Base-by-base conservation (phyloP, 805 yeast species). In the Saccharomycopsis fermentans region DNA sequence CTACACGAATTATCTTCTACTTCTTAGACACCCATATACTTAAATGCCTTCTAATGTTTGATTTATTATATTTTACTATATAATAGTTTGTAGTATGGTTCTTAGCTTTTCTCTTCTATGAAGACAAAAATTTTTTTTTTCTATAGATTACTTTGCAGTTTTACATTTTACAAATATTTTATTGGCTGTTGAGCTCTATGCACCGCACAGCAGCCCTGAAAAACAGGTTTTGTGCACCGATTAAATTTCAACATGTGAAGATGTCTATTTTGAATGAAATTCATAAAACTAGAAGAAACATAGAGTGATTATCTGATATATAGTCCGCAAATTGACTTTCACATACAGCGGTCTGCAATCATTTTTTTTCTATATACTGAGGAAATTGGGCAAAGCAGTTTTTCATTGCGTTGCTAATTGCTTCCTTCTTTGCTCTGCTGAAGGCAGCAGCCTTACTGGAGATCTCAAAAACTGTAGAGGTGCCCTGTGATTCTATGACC, bases 361-460 rank as follows among this genome's bases (percentile, higher is more conserved):
- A n/a, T n/a, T n/a, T n/a, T n/a, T 52, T 39, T 3, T 17, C 9
- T 12, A 73, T 52, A 52, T 53, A 24, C n/a, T 53, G 40, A n/a
- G 56, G 52, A 14, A 58, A n/a, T 32, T 70, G 70, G 52, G 72
- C 65, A 19, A 81, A 70, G 29, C 80, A 79, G 16, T 68, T 68
- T 58, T 74, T 75, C 24, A 75, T 65, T 1, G 76, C 83, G 58
- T 76, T 75, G 1, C 79, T 74, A 2, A 74, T 68, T 1, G 83
- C 81, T 67, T 75, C 77, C 60, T 79, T 80, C 63, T 75, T 75
- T 34, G 77, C 72, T 53, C 72, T 73, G 36, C 69, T 68, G 56
- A 70, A 74, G 4, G 72, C 70, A 62, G 67, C 62, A 55, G 68
- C 65, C 59, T 71, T 74, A 17, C 66, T 62, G 0, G 78, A 75